phyloP scores from a whole-genome alignment of 305 asterid genomes.

The Solanum hybrid region DNA sequence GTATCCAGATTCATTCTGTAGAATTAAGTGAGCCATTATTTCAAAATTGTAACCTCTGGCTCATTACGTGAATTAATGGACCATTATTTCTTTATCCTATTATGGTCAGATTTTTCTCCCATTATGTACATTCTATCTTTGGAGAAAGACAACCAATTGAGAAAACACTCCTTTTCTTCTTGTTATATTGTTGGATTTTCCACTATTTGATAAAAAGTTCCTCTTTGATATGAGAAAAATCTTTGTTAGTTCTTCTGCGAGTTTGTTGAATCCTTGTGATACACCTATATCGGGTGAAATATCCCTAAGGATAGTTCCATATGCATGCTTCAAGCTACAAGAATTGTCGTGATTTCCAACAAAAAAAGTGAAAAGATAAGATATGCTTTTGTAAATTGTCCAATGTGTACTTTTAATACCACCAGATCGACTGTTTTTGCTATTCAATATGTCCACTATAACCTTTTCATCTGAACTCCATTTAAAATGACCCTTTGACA shows the following conservation, averaged over 20 bases:
- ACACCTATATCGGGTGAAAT: neutral
- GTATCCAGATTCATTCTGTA: too few species aligned
- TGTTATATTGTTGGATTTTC: neutral
- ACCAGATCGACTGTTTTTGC: neutral
- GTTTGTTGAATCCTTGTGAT: neutral
- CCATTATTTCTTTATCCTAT: neutral
- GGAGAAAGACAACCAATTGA: neutral
- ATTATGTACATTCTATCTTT: neutral
- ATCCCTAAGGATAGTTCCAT: neutral
- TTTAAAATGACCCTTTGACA: neutral
- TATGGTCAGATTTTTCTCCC: neutral
- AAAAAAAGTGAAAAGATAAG: neutral
- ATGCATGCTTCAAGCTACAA: neutral
- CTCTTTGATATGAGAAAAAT: neutral
- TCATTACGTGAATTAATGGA: neutral
- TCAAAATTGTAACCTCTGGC: neutral
- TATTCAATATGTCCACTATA: neutral
- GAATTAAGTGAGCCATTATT: neutral
- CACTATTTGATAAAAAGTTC: neutral
- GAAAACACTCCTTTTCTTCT: neutral
- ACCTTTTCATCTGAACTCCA: neutral
- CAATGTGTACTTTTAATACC: neutral
- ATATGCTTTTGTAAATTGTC: neutral
- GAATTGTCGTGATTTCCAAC: neutral
- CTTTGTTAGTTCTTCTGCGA: neutral